Base-by-base conservation (phyloP, 805 yeast species). In the Candida anglica region DNA sequence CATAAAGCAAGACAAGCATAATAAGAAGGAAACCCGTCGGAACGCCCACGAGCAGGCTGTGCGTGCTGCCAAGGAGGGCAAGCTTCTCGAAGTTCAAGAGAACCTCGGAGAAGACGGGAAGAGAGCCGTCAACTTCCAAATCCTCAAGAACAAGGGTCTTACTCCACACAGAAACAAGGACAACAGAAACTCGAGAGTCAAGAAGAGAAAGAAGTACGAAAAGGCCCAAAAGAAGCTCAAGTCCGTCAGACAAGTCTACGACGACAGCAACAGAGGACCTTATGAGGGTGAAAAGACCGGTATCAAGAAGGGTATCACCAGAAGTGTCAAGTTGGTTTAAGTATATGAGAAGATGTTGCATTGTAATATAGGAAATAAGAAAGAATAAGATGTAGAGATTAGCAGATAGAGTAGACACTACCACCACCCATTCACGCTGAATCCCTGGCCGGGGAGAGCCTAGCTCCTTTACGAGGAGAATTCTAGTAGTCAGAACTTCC, bases 131-230 rank as follows among this genome's bases (percentile, higher is more conserved):
- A 87, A 85, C 58, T 93, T 82, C 66, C 98, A 91, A 69, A 93
- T 93, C 42, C 72, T 86, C 65, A 93, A 91, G 75, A 93, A 93
- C 69, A 89, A 86, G 69, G 98, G 98, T 53, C 78, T 93, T 43
- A 89, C 97, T 1, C 91, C 95, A 14, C 84, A 81, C 60, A 76
- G 96, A 58, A 84, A 86, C 71, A 93, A 93, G 73, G 96, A 86
- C 45, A 79, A 85, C 70, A 78, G 97, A 64, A 93, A 93, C 59
- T 77, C 98, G 27, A 82, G 98, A 66, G 98, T 93, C 51, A 93
- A 93, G 75, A 93, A 91, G 94, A 84, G 98, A 73, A 86, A 81
- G 79, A 86, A 86, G 77, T 93, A 85, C 69, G 98, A 87, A 44
- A 73, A 77, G 58, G 98, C 98, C 19, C 80, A 87, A 69, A 91